Base-by-base conservation (phyloP, 2,329 filamentous ascomycete genomes). In the Gyromitra esculenta region DNA sequence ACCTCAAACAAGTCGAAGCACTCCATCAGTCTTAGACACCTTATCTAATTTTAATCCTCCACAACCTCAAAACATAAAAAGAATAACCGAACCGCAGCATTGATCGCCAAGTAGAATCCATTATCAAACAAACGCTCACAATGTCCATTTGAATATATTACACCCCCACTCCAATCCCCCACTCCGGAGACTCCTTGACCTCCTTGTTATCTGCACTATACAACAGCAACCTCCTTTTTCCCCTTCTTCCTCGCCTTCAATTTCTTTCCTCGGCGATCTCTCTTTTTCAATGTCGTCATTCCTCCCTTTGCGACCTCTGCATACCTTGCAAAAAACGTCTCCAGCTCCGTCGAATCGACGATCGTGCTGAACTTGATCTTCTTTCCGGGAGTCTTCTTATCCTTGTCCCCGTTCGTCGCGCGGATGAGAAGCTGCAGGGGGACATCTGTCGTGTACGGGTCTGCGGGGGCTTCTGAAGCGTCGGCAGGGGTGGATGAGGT, bases 231-330 rank as follows among this genome's bases (percentile, higher is more conserved):
- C 86, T 90, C 92, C 85, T 87, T 89, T 81, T 85, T 87, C 83
- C 87, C 90, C 85, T 91, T 92, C 79, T 91, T 93, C 83, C 91
- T 92, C 81, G 91, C 90, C 83, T 92, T 92, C 86, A 88, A 89
- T 85, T 91, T 92, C 80, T 91, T 90, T 87, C 93, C 95, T 84
- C 91, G 97, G 82, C 94, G 89, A 85, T 98, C 95, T 80, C 96
- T 88, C 82, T 97, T 97, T 89, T 97, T 98, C 84, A 99, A 83
- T 6, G 91, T 90, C 63, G 88, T 87, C 94, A 98, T 97, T 5
- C 94, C 93, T 0, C 87, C 86, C 86, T 97, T 97, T 85, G 94
- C 97, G 1, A 94, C 87, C 80, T 98, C 96, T 25, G 94, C 94
- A 85, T 98, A 99, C 66, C 89, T 87, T 39, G 86, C 85, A 83